Conservation (phyloP, 1,284 basidiomycete species). For the Pholiota adiposa region DNA sequence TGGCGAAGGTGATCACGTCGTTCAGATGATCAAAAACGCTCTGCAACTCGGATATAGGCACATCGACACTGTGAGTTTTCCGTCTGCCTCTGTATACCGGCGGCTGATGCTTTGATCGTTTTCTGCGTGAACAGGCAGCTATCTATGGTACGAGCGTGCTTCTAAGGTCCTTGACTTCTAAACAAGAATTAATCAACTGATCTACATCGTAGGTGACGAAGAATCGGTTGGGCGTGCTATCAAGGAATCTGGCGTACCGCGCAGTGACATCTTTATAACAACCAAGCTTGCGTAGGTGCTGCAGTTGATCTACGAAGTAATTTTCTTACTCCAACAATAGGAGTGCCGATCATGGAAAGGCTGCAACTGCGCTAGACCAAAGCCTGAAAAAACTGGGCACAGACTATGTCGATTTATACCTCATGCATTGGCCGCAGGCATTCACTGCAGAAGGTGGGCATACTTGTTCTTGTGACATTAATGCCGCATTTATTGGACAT, state of each 20-base stretch:
- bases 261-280: slow-evolving; percentile 3
- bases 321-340: not conserved
- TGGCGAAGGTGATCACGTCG: slow-evolving; percentile 8
- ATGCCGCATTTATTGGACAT: too few relatives aligned
- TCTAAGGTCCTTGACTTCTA: not conserved
- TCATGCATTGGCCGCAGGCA: slow-evolving; percentile 11
- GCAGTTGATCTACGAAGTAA: not conserved
- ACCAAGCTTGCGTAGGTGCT: slow-evolving; percentile 5
- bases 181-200: not conserved
- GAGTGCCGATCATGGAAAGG: slow-evolving; percentile 3
- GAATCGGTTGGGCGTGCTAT: slow-evolving; percentile 5
- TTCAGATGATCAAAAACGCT: slow-evolving; percentile 8
- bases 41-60: slow-evolving; percentile 1
- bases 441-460: not conserved
- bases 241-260: slow-evolving; percentile 3
- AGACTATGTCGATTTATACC: slow-evolving; percentile 6
- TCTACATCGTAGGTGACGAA: slow-evolving; percentile 1
- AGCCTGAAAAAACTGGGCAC: slow-evolving; percentile 7
- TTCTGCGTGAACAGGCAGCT: slow-evolving; percentile 1
- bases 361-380: not conserved
- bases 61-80: slow-evolving; percentile 3
- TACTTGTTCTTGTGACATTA: too few relatives aligned
- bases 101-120: not conserved
- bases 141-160: not conserved
- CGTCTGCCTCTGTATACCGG: not conserved